Evolutionary conservation across 164 flowering plant species (phyloP).

Genomic region (Cinnamomum chago): DNA sequence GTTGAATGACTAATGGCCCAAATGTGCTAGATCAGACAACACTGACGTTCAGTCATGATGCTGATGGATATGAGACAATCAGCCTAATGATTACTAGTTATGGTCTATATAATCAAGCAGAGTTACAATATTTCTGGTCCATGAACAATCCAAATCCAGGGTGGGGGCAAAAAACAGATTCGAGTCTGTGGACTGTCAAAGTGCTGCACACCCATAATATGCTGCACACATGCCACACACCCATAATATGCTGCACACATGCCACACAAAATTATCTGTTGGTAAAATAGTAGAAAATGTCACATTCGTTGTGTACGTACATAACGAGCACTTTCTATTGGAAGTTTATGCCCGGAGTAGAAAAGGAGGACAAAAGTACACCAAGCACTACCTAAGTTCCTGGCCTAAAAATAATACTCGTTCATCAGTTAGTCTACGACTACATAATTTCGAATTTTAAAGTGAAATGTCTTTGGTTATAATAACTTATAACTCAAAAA

Average conservation of each 20-base stretch:
- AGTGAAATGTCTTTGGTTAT: too few relatives aligned
- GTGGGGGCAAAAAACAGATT: background rate
- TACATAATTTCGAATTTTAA: too few relatives aligned
- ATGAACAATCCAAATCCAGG: background rate
- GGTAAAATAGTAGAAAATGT: background rate
- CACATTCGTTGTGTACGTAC: too few relatives aligned
- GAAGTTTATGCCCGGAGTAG: background rate
- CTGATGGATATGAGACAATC: too few relatives aligned
- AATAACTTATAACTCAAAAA: too few relatives aligned
- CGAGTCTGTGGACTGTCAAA: background rate
- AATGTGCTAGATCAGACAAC: too few relatives aligned
- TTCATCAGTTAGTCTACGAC: background rate
- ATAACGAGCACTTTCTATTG: background rate
- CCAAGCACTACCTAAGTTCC: background rate
- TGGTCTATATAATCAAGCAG: background rate
- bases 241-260: background rate
- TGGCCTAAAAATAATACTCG: background rate
- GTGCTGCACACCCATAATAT: background rate
- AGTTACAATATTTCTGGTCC: background rate
- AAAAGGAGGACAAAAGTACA: background rate
- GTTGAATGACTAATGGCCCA: too few relatives aligned
- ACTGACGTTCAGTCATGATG: too few relatives aligned
- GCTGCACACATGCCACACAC: too few relatives aligned
- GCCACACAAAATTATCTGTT: background rate
- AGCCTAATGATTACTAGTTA: too few relatives aligned